Evolutionary conservation across 495 filamentous ascomycete species (phyloP).

Genomic region (Durotheca rogersii): DNA sequence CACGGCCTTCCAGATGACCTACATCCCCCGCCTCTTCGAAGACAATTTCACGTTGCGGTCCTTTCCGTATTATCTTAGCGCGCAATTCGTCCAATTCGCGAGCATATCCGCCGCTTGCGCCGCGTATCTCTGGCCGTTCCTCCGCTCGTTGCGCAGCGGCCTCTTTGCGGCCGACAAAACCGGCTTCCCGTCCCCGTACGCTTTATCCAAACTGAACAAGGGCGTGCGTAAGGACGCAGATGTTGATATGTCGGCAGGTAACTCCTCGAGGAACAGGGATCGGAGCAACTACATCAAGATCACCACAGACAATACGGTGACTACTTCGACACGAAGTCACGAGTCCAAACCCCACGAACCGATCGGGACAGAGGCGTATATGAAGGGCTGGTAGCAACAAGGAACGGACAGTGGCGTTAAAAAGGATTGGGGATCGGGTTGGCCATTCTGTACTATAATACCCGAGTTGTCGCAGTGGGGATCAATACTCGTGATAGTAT

Average conservation of each 20-base stretch:
- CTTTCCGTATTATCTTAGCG: conserved; percentile 31
- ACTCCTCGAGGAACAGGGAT: conserved; percentile 16
- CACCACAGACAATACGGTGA: conserved; percentile 25
- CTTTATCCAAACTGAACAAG: conserved; percentile 17
- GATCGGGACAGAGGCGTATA: conserved; percentile 15
- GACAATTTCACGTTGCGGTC: conserved; percentile 22
- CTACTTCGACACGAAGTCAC: conserved; percentile 3
- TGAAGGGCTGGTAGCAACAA: conserved; percentile 23
- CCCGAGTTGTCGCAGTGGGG: not conserved
- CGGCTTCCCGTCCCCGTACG: conserved; percentile 22
- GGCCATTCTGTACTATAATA: not conserved
- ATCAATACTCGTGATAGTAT: not conserved
- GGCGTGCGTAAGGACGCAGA: conserved; percentile 8
- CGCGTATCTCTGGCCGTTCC: conserved; percentile 34
- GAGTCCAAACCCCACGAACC: not conserved
- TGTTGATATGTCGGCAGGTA: conserved; percentile 11
- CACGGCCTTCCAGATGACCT: conserved; percentile 26
- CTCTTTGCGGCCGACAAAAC: conserved; percentile 30
- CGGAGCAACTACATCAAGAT: conserved; percentile 28
- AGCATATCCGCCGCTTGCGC: conserved; percentile 27
- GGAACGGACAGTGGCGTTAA: not conserved
- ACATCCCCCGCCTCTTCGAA: conserved; percentile 27
- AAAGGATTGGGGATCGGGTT: not conserved
- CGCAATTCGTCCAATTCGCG: conserved; percentile 29
- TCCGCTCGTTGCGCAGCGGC: conserved; percentile 30